Evolutionary conservation across 495 filamentous ascomycete species (phyloP), one percentile per base, ranked within the genome.

Genomic region (Massariosphaeria phaeospora): DNA sequence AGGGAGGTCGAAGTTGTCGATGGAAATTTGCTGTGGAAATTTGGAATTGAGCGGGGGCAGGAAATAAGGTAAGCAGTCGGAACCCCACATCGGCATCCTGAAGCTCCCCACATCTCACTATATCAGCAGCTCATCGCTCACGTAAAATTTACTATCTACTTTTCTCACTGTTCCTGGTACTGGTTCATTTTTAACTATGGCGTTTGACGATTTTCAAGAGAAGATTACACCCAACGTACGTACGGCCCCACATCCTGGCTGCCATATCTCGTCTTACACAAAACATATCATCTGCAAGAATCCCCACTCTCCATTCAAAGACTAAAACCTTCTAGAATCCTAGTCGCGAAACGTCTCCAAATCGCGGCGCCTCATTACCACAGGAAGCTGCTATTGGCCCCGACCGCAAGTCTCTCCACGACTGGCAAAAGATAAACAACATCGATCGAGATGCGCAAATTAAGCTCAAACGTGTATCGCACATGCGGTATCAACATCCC

Each of bases 401-500:
- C 30, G 64, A 69, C 10, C 53, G 64, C 31, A 53, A 52, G 33
- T 63, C 73, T 46, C 57, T 52, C 39, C 52, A 62, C 3, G 38
- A 51, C 48, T 77, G 75, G 75, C 70, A 68, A 26, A 46, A 70
- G 25, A 46, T 55, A 43, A 64, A 62, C 29, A 53, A 50, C 21
- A 73, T 76, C 45, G 60, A 75, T 30, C 55, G 55, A 5, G 53
- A 62, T 6, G 52, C 59, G 11, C 74, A 74, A 38, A 67, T 78
- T 41, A 67, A 66, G 17, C 42, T 78, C 7, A 68, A 67, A 0
- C 70, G 71, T 48, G 45, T 77, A 7, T 56, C 69, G 9, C 76
- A 78, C 46, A 76, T 77, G 72, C 67, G 75, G 2, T 78, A 78
- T 55, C 75, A 77, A 36, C 75, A 77, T 52, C 70, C 74, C 0